These are phyloP conservation scores for Aethionema arabicum DNA, from an alignment of 345 rosid genomes.

Conservation along the genomic window DNA sequence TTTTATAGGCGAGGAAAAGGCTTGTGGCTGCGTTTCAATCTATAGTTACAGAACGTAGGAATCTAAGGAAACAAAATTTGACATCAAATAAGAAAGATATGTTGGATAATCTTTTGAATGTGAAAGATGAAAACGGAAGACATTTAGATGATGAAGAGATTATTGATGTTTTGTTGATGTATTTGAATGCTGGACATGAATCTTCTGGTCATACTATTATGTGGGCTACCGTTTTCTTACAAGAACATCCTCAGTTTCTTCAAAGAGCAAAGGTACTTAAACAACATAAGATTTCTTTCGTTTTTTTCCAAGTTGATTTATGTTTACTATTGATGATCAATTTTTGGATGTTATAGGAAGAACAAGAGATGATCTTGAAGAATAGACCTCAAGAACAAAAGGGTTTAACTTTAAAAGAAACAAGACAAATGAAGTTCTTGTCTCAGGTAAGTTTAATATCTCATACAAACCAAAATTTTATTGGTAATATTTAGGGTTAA, in stretches of 20 bases:
- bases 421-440: constrained; percentile 63
- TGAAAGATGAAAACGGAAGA: constrained; percentile 71
- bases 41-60: constrained; percentile 56
- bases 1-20: constrained; percentile 44
- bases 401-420: constrained; percentile 59
- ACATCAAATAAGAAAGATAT: constrained; percentile 56
- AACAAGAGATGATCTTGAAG: constrained; percentile 60
- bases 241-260: constrained; percentile 49
- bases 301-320: not conserved
- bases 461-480: not conserved
- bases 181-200: constrained; percentile 95
- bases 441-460: constrained; percentile 26
- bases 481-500: not conserved
- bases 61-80: constrained; percentile 31
- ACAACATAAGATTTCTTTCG: not conserved
- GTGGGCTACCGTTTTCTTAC: constrained; percentile 69
- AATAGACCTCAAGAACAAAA: constrained; percentile 52
- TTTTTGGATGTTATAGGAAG: constrained; percentile 39
- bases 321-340: not conserved
- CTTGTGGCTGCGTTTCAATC: constrained; percentile 48
- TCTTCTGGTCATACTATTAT: constrained; percentile 84
- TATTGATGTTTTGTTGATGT: constrained; percentile 75
- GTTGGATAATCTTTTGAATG: constrained; percentile 69
- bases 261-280: constrained; percentile 49
- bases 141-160: constrained; percentile 67